phyloP scores from a whole-genome alignment of 1,284 basidiomycete species.

The Trametes versicolor region DNA sequence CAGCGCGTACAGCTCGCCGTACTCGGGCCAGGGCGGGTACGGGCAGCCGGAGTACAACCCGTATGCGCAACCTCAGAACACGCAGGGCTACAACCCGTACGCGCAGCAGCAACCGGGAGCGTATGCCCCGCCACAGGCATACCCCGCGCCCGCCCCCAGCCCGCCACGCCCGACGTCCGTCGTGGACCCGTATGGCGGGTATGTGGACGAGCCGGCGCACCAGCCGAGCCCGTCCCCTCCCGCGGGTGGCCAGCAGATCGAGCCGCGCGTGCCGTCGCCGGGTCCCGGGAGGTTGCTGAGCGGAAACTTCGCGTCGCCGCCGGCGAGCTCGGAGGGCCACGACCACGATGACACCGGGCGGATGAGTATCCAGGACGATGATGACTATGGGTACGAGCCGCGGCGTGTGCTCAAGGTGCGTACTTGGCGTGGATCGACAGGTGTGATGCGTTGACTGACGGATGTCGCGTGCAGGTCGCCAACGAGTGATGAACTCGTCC shows the following conservation, averaged over 20 bases:
- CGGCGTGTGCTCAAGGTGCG: conserved; percentile 57
- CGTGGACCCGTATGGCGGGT: conserved; percentile 36
- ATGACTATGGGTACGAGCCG: conserved; percentile 50
- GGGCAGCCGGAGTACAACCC: conserved; percentile 26
- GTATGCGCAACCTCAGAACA: conserved; percentile 1
- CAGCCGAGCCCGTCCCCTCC: conserved; percentile 18
- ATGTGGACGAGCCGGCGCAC: conserved; percentile 27
- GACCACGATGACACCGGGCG: conserved; percentile 37
- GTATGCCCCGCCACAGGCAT: conserved; percentile 14
- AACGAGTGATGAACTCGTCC: conserved; percentile 28
- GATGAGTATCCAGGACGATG: conserved; percentile 48
- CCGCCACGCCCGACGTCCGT: conserved; percentile 28
- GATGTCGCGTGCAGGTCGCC: conserved; percentile 24
- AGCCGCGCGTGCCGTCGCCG: conserved; percentile 26
- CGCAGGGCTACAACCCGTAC: conserved; percentile 23
- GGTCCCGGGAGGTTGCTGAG: conserved; percentile 28
- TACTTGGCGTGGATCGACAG: background rate
- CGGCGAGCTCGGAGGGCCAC: conserved; percentile 43
- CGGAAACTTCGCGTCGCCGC: conserved; percentile 41
- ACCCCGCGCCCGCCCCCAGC: conserved; percentile 29
- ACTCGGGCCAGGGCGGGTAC: conserved; percentile 22
- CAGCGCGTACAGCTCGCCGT: conserved; percentile 27
- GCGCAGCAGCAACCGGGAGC: background rate
- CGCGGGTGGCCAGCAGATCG: conserved; percentile 17
- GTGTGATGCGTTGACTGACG: background rate